Evolutionary conservation across 192 early-diverging fungal genomes (phyloP), one percentile per base, ranked within the genome.

Genomic region (Linnemannia hyalina): DNA sequence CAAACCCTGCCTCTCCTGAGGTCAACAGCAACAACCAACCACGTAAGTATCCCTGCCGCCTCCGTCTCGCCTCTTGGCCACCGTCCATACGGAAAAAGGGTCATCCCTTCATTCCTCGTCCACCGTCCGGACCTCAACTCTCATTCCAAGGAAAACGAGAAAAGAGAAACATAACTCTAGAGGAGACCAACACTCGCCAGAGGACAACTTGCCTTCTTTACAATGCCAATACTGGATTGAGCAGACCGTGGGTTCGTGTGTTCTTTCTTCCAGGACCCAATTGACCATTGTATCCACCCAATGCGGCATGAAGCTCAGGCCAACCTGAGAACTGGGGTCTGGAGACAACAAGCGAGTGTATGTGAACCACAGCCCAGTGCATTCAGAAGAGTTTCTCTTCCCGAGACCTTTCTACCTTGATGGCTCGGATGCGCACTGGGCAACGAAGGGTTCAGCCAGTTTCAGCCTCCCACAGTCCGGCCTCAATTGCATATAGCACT

Each of bases 101-200:
- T 65, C 60, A 65, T 65, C 60, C 60, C 60, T 26, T 65, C 60
- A 65, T 65, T 65, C 60, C 60, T 65, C n/a, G 60, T 32, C 60
- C n/a, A 3, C 60, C 60, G 55, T 65, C 60, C 55, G 55, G 55
- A 23, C 22, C 55, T 60, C 55, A 23, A 60, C 55, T 60, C n/a
- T 18, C 55, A 65, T 65, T 65, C 60, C n/a, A 65, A 2, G 11
- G 26, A 65, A 32, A 65, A 65, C 11, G 13, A 65, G 23, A 32
- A 65, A n/a, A 60, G n/a, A 26, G 23, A 11, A 65, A 32, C n/a
- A 10, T 29, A 29, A 15, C 60, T 65, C 23, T 26, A 16, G 20
- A 6, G 18, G 18, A 52, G 49, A 52, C 49, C 20, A 6, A 6
- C 15, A 10, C 49, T 52, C 3, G 16, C 26, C 32, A 7, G 60